phyloP scores from a whole-genome alignment of 1,139 yeast genomes.

The Diutina pseudorugosa region DNA sequence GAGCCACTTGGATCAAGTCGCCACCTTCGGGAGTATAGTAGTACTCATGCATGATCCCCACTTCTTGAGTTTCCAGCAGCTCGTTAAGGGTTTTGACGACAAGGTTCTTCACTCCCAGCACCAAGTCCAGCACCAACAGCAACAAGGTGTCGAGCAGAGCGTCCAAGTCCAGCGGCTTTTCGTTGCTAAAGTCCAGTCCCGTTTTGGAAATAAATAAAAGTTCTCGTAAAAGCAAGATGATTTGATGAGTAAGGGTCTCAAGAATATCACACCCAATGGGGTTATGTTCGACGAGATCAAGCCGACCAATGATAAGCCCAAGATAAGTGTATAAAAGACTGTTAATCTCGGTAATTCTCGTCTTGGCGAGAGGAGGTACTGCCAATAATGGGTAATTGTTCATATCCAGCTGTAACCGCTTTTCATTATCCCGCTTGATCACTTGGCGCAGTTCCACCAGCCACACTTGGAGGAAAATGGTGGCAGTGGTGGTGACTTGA shows the following conservation, averaged over 20 bases:
- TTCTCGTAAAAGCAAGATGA: constrained; percentile 52
- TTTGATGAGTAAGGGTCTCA: constrained; percentile 56
- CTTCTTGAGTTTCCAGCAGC: constrained; percentile 7
- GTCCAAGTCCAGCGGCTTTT: constrained; percentile 37
- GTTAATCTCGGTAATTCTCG: constrained; percentile 64
- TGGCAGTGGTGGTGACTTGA: constrained; percentile 64
- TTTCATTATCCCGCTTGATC: constrained; percentile 25
- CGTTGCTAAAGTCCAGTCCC: constrained; percentile 29
- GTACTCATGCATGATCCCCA: constrained; percentile 15
- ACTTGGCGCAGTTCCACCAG: constrained; percentile 41
- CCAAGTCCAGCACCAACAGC: constrained; percentile 53
- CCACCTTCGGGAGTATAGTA: constrained; percentile 58
- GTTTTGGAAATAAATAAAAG: constrained; percentile 51
- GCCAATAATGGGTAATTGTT: constrained; percentile 31
- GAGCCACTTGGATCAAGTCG: constrained; percentile 45
- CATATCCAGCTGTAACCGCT: constrained; percentile 25
- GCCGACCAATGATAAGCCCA: constrained; percentile 58
- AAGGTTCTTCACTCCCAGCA: constrained; percentile 48
- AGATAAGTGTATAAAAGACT: constrained; percentile 59
- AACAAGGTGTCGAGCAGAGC: constrained; percentile 44
- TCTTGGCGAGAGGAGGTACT: constrained; percentile 57
- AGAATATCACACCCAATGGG: constrained; percentile 55
- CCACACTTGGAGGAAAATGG: constrained; percentile 67
- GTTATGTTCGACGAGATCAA: constrained; percentile 66
- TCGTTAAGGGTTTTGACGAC: constrained; percentile 43